Percentiles rank a stretch among this genome's conserved stretches.
These are phyloP conservation scores for Diplocarpon mali DNA, from an alignment of 2,329 filamentous ascomycete genomes.

Conservation along the genomic window DNA sequence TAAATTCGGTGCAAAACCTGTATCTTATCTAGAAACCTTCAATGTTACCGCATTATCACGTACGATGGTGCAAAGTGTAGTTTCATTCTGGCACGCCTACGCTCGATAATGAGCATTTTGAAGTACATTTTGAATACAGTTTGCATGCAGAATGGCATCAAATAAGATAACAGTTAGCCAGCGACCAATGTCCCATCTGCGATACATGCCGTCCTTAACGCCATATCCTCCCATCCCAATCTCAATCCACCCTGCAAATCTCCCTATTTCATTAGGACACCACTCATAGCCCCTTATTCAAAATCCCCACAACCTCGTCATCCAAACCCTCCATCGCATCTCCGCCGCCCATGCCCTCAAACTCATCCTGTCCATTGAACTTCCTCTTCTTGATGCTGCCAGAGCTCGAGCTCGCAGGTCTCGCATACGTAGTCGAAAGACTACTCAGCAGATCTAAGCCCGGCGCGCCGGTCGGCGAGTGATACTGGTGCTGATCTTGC, in stretches of 20 bases:
- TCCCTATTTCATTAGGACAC: not conserved
- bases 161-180: too few relatives aligned
- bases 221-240: not conserved
- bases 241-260: not conserved
- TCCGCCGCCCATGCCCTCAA: constrained; percentile 35
- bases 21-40: too few relatives aligned
- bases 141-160: too few relatives aligned
- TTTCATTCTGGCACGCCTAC: too few relatives aligned
- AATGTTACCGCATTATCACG: too few relatives aligned
- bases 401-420: constrained; percentile 20
- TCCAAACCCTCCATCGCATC: constrained; percentile 45
- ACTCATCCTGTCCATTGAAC: constrained; percentile 31
- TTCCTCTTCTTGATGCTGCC: constrained; percentile 36
- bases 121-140: too few relatives aligned
- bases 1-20: too few relatives aligned
- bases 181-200: too few relatives aligned
- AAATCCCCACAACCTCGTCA: constrained; percentile 47
- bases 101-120: too few relatives aligned
- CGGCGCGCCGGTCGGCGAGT: constrained; percentile 16
- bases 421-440: constrained; percentile 26
- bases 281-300: constrained; percentile 28
- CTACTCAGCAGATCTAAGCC: constrained; percentile 31
- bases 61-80: too few relatives aligned
- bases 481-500: constrained; percentile 1
- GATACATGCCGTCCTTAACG: too few relatives aligned